Evolutionary conservation across 2,329 filamentous ascomycete species (phyloP), one percentile per base, ranked within the genome.

Genomic region (Pseudogymnoascus sp.): DNA sequence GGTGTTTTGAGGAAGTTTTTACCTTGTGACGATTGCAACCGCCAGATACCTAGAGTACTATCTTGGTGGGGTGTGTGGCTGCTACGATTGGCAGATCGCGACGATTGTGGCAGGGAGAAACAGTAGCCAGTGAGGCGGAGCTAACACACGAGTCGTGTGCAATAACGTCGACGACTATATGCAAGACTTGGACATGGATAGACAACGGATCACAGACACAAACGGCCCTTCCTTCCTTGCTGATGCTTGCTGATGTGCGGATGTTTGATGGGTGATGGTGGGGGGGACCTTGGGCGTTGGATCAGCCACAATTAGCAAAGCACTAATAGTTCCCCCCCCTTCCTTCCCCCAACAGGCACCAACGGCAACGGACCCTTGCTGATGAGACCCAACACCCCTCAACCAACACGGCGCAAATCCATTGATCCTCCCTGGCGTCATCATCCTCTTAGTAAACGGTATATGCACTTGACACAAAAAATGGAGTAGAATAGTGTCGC

Each of bases 331-430:
- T 50, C 25, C 25, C 43, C 41, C 38, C 34, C 34, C 22, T 25
- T 25, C 22, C 22, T 50, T 32, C 47, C 47, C 47, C 12, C 47
- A 54, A 54, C 47, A 54, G 47, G 47, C 47, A 54, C 47, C 47
- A 54, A 54, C 47, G 47, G 32, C 47, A 20, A 54, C 6, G 47
- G 47, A 54, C 47, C 47, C 47, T 54, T 54, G 47, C 47, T 54
- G 47, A 54, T 54, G 47, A 54, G 47, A 54, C 47, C 47, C 47
- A 54, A 54, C 47, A 54, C 47, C 47, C 28, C 47, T 54, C 47
- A 54, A 54, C 47, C 47, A 54, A 54, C 47, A 54, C 47, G 9
- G 12, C 3, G 9, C 6, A 25, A 7, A 5, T 32, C 28, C 47
- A 32, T 34, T 34, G 28, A 54, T 54, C 47, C 28, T 54, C 47